phyloP scores from a whole-genome alignment of 1,139 yeast genomes.

The Kazachstania sp. region DNA sequence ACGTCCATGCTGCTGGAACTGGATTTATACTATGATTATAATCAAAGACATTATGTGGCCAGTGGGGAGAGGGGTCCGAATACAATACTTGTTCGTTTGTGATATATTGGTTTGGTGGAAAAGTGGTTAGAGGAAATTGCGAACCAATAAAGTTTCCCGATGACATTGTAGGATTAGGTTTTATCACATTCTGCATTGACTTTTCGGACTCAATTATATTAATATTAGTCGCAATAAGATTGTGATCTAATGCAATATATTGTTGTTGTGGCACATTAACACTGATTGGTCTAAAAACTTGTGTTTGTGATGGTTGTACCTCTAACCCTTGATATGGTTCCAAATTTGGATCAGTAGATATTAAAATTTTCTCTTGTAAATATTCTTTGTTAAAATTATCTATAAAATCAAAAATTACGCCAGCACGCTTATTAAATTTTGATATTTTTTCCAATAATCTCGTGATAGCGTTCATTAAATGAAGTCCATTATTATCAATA shows the following conservation, averaged over 20 bases:
- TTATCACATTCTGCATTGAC: background rate
- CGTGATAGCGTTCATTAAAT: background rate
- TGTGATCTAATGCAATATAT: too few species aligned
- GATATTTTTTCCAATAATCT: slow-evolving; percentile 2
- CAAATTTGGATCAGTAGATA: background rate
- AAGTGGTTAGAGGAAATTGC: background rate
- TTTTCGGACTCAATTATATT: background rate
- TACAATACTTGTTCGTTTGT: background rate
- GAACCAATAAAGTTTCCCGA: background rate
- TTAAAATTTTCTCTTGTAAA: background rate
- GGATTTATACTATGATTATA: background rate
- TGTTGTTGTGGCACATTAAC: too few species aligned
- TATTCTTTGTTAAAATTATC: background rate
- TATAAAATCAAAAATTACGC: background rate
- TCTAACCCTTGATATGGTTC: background rate
- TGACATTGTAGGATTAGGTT: background rate
- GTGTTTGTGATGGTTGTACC: background rate
- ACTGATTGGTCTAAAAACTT: background rate
- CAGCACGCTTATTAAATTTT: background rate
- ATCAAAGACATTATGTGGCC: background rate
- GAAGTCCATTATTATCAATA: background rate
- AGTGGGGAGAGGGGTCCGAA: background rate
- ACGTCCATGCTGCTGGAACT: background rate
- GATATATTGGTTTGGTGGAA: background rate
- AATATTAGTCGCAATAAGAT: background rate